phyloP scores from a whole-genome alignment of 805 yeast species.

The Candida golubevii region DNA sequence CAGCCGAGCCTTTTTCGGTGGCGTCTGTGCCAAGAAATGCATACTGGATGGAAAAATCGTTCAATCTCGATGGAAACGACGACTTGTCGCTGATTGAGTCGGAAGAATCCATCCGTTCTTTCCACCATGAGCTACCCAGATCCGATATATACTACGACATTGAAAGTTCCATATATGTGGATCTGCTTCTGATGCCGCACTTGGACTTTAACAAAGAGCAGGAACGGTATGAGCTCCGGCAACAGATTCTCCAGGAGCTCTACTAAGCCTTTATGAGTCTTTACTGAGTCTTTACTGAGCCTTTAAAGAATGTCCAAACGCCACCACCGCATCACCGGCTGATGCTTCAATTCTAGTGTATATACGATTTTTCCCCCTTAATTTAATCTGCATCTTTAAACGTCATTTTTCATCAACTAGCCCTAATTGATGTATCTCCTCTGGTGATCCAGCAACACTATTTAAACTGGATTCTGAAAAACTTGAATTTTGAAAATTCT shows the following conservation, averaged over 20 bases:
- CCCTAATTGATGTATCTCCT: no score
- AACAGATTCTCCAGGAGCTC: slow-evolving; percentile 35
- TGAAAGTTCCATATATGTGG: slow-evolving; percentile 14
- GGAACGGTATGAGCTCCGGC: slow-evolving; percentile 36
- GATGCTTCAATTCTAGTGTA: slow-evolving; percentile 6
- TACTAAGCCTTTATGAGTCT: slow-evolving; percentile 3
- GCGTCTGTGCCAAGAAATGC: slow-evolving; percentile 1
- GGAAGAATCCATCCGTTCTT: slow-evolving; percentile 24
- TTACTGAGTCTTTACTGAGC: neutral
- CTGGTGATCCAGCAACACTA: no score
- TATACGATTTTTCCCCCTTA: neutral
- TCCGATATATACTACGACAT: slow-evolving; percentile 15
- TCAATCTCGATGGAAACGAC: slow-evolving; percentile 10
- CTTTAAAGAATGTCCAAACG: neutral
- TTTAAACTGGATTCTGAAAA: no score
- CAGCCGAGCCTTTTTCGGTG: neutral
- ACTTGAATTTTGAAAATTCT: no score
- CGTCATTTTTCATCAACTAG: no score
- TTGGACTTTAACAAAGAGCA: slow-evolving; percentile 25
- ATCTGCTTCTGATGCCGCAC: slow-evolving; percentile 9
- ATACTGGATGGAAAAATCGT: slow-evolving; percentile 3
- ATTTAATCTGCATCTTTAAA: no score
- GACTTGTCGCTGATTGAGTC: slow-evolving; percentile 20
- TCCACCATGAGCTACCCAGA: slow-evolving; percentile 16
- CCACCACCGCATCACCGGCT: slow-evolving; percentile 3